A percentile compares a stretch with the other conserved stretches of the same genome.
Evolutionary conservation across 768 basidiomycete genomes (phyloP).

Genomic region (Psilocybe tampanensis): DNA sequence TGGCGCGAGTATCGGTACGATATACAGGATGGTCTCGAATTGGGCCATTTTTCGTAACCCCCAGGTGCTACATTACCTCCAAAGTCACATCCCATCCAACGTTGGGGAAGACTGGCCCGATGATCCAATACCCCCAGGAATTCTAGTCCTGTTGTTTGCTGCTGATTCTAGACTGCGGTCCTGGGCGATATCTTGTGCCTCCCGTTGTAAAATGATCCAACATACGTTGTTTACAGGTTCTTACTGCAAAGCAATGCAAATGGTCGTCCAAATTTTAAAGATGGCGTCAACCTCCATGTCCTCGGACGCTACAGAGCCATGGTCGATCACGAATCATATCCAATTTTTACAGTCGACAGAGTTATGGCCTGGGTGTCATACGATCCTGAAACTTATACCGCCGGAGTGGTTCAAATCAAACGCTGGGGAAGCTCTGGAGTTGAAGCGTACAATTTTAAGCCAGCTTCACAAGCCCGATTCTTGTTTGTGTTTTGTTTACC

Average conservation of each 20-base stretch:
- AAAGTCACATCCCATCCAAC: slow-evolving; percentile 36
- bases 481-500: slow-evolving; percentile 33
- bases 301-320: slow-evolving; percentile 3
- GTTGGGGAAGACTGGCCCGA: slow-evolving; percentile 53
- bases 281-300: neutral
- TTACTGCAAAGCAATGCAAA: slow-evolving; percentile 48
- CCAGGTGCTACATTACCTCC: slow-evolving; percentile 44
- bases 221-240: slow-evolving; percentile 46
- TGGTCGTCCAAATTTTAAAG: slow-evolving; percentile 36
- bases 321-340: slow-evolving; percentile 37
- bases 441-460: slow-evolving; percentile 56
- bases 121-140: slow-evolving; percentile 58
- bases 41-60: slow-evolving; percentile 56
- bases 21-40: slow-evolving; percentile 69
- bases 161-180: slow-evolving; percentile 49
- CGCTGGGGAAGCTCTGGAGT: slow-evolving; percentile 37
- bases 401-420: slow-evolving; percentile 37
- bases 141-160: slow-evolving; percentile 61
- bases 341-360: slow-evolving; percentile 24
- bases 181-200: slow-evolving; percentile 59
- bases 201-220: slow-evolving; percentile 48
- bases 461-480: slow-evolving; percentile 37
- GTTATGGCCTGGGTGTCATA: slow-evolving; percentile 54
- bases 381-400: slow-evolving; percentile 57
- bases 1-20: slow-evolving; percentile 41